phyloP scores from a whole-genome alignment of 2,329 filamentous ascomycete genomes.

The Alternaria tenuissima region DNA sequence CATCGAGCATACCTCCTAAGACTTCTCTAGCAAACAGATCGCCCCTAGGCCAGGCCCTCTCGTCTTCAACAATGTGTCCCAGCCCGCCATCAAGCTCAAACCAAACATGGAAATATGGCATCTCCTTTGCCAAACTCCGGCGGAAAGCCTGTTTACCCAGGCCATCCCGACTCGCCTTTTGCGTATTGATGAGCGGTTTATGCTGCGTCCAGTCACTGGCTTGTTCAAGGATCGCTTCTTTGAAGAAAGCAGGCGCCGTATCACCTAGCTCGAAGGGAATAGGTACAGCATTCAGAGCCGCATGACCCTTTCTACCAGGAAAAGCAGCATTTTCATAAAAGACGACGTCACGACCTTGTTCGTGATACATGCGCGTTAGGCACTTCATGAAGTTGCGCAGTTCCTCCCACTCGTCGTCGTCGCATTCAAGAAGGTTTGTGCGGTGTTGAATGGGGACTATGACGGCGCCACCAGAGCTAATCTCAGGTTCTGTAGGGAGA shows the following conservation, averaged over 20 bases:
- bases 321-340: conserved; percentile 97
- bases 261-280: conserved; percentile 92
- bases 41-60: conserved; percentile 83
- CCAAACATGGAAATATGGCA: conserved; percentile 98
- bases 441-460: conserved; percentile 90
- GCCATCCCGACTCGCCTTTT: conserved; percentile 69
- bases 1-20: conserved; percentile 89
- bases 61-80: conserved; percentile 90
- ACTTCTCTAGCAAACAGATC: conserved; percentile 94
- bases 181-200: conserved; percentile 90
- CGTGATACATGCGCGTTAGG: conserved; percentile 91
- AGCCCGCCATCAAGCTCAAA: conserved; percentile 91
- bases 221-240: conserved; percentile 85
- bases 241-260: conserved; percentile 92
- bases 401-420: conserved; percentile 99
- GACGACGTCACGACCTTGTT: conserved; percentile 87
- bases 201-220: conserved; percentile 98
- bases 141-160: conserved; percentile 84
- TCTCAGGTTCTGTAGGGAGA: conserved; percentile 85
- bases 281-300: conserved; percentile 84
- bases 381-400: conserved; percentile 99
- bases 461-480: conserved; percentile 82
- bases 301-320: conserved; percentile 80
- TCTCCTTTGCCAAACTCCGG: conserved; percentile 85
- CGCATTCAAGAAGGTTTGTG: conserved; percentile 92